Evolutionary conservation across 2,329 filamentous ascomycete species (phyloP).

Genomic region (Monosporascus sp.): DNA sequence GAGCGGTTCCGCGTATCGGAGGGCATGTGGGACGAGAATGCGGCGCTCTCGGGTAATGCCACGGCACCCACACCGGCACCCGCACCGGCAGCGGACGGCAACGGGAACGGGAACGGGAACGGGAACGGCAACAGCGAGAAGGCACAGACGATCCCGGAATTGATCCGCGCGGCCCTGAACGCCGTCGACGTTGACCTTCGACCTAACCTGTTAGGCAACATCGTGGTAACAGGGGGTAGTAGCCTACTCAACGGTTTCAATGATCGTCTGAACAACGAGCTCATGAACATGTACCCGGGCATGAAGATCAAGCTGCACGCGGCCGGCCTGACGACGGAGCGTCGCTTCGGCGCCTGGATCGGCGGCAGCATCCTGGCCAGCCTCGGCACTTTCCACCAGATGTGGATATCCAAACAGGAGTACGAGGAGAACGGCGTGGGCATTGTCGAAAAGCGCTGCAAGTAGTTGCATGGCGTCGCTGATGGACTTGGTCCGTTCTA

Average conservation of each 20-base stretch:
- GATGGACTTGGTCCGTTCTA: too few species aligned
- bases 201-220: slow-evolving; percentile 76
- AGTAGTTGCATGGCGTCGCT: slow-evolving; percentile 42
- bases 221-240: slow-evolving; percentile 87
- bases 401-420: slow-evolving; percentile 98
- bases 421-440: slow-evolving; percentile 90
- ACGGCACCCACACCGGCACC: background rate
- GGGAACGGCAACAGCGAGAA: slow-evolving; percentile 38
- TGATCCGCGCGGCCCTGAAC: slow-evolving; percentile 72
- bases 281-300: slow-evolving; percentile 76
- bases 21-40: slow-evolving; percentile 83
- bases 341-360: slow-evolving; percentile 92
- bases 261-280: slow-evolving; percentile 81
- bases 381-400: slow-evolving; percentile 95
- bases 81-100: slow-evolving; percentile 32
- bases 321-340: slow-evolving; percentile 77
- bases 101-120: background rate
- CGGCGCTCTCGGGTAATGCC: slow-evolving; percentile 45
- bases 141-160: slow-evolving; percentile 74
- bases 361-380: slow-evolving; percentile 94
- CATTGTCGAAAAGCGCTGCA: slow-evolving; percentile 95
- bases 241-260: slow-evolving; percentile 88
- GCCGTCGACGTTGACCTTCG: slow-evolving; percentile 87
- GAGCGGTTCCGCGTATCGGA: slow-evolving; percentile 85
- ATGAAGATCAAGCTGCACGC: slow-evolving; percentile 85